A percentile compares a stretch with the other conserved stretches of the same genome.
These are phyloP conservation scores for Auricularia auricula-judae DNA, from an alignment of 768 basidiomycete species.

Conservation along the genomic window DNA sequence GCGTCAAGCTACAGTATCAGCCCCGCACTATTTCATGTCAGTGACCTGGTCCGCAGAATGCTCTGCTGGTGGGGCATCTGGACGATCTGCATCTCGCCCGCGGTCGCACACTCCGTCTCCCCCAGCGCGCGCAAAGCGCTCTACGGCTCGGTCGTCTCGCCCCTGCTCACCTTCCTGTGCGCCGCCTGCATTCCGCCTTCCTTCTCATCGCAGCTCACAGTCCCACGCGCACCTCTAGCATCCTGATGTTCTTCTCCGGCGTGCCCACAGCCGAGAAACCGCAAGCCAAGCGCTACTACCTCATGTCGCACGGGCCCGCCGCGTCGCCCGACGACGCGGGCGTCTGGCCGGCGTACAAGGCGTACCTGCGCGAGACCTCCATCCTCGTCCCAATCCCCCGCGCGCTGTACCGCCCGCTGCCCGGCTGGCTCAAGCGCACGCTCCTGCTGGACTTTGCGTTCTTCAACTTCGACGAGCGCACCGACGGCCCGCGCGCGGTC, in stretches of 20 bases:
- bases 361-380: conserved; percentile 44
- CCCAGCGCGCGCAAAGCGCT: conserved; percentile 40
- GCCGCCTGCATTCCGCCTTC: conserved; percentile 11
- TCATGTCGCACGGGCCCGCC: conserved; percentile 34
- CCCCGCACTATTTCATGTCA: neutral
- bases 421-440: conserved; percentile 39
- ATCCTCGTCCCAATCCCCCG: conserved; percentile 55
- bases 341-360: conserved; percentile 44
- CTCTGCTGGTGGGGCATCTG: conserved; percentile 60
- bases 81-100: conserved; percentile 48
- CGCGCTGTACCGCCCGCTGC: conserved; percentile 38
- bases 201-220: neutral
- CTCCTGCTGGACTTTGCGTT: conserved; percentile 53
- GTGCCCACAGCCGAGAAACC: conserved; percentile 64
- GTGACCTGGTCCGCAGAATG: conserved; percentile 26
- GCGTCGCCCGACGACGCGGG: conserved; percentile 18
- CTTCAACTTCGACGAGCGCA: conserved; percentile 44
- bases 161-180: conserved; percentile 54
- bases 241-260: conserved; percentile 57
- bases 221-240: conserved; percentile 17
- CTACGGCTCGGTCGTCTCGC: conserved; percentile 48
- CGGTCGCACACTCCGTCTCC: conserved; percentile 32
- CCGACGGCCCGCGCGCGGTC: conserved; percentile 34
- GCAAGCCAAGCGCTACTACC: conserved; percentile 46
- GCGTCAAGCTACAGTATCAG: conserved; percentile 18